Evolutionary conservation across 2,329 filamentous ascomycete genomes (phyloP).

Genomic region (Beauveria sp.): DNA sequence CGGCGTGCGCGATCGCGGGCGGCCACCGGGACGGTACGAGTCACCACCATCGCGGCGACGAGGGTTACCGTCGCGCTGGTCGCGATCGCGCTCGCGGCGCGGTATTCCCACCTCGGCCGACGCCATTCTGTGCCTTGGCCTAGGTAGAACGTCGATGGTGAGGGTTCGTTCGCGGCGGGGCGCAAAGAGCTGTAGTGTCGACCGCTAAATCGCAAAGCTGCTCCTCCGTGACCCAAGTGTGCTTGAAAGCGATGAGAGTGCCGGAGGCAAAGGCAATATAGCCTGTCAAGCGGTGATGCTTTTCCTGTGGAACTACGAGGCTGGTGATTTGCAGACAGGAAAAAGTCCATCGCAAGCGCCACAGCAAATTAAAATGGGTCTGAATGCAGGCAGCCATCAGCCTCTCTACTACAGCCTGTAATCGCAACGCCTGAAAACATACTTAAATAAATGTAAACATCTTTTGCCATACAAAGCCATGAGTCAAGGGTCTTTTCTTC

Average conservation of each 20-base stretch:
- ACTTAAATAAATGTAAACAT: neutral
- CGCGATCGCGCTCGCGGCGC: constrained; percentile 29
- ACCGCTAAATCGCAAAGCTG: neutral
- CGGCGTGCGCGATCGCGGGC: constrained; percentile 26
- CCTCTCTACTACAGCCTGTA: neutral
- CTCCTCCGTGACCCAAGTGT: neutral
- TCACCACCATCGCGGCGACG: constrained; percentile 30
- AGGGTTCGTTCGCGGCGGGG: neutral
- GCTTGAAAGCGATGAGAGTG: neutral
- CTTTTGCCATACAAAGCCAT: neutral
- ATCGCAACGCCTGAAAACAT: neutral
- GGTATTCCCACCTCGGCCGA: constrained; percentile 36
- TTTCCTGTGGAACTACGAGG: neutral
- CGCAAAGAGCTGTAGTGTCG: neutral
- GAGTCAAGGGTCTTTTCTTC: neutral
- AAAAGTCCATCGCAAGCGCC: constrained; percentile 6
- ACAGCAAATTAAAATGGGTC: neutral
- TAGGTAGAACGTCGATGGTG: neutral
- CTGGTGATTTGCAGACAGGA: neutral
- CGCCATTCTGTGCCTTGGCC: constrained; percentile 28
- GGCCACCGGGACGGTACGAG: constrained; percentile 37
- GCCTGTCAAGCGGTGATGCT: neutral
- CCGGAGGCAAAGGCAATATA: neutral
- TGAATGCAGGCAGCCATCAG: neutral
- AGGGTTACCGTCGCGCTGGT: constrained; percentile 22